Evolutionary conservation across 345 rosid species (phyloP).

Genomic region (Sisymbrium altissimum): DNA sequence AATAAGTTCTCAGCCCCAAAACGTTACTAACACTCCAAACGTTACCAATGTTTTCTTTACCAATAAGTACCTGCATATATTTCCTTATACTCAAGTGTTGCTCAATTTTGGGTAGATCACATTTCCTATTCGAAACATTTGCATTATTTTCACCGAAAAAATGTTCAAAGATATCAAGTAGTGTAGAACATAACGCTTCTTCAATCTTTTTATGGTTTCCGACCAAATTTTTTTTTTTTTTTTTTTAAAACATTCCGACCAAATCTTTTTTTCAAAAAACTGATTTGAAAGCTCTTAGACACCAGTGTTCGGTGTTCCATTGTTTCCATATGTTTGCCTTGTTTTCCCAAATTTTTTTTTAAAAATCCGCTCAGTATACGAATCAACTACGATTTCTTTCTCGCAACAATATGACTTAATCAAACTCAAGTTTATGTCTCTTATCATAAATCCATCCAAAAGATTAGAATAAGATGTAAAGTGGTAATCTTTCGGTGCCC

Average conservation of each 20-base stretch:
- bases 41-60: not conserved
- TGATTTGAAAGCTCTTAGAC: not conserved
- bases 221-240: not conserved
- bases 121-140: not conserved
- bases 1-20: not conserved
- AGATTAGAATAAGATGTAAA: constrained; percentile 7
- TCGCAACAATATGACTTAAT: not conserved
- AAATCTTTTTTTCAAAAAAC: not conserved
- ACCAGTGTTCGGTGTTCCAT: not conserved
- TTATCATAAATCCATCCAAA: not conserved
- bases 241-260: too few species aligned
- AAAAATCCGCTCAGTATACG: not conserved
- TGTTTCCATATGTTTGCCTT: not conserved
- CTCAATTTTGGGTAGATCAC: not conserved
- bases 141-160: not conserved
- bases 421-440: not conserved
- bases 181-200: not conserved
- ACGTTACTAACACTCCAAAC: not conserved
- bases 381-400: not conserved
- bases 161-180: not conserved
- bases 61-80: not conserved
- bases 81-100: not conserved
- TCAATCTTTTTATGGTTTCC: too few species aligned
- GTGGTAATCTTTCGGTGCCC: constrained; percentile 9
- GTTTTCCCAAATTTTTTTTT: too few species aligned